Percentiles rank a stretch among this genome's conserved stretches.
These are phyloP conservation scores for Mycena indigotica DNA, from an alignment of 768 basidiomycete species.

Conservation along the genomic window DNA sequence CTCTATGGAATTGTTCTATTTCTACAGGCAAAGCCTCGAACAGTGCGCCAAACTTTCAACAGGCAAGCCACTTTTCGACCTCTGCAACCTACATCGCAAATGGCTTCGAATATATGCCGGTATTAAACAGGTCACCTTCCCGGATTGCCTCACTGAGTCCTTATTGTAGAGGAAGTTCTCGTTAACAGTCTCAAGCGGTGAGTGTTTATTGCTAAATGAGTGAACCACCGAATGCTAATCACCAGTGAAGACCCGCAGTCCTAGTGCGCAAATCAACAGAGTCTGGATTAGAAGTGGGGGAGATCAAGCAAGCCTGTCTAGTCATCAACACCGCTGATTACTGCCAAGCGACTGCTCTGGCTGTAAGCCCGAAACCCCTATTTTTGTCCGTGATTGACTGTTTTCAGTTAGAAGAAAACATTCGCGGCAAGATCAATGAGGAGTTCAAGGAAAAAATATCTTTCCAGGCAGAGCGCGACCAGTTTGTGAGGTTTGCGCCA, in stretches of 20 bases:
- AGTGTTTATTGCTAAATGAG: background rate
- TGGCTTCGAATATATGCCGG: conserved; percentile 95
- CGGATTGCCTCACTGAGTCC: conserved; percentile 1
- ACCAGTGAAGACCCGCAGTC: conserved; percentile 36
- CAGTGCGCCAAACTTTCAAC: conserved; percentile 91
- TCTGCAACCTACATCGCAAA: conserved; percentile 83
- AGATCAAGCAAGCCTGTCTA: conserved; percentile 83
- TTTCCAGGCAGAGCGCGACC: conserved; percentile 82
- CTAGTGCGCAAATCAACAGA: conserved; percentile 74
- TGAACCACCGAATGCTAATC: background rate
- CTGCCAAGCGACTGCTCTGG: conserved; percentile 87
- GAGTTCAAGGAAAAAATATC: conserved; percentile 79
- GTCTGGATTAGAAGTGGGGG: conserved; percentile 70
- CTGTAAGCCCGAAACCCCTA: too few relatives aligned
- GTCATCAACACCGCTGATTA: conserved; percentile 97
- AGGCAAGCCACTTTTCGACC: conserved; percentile 78
- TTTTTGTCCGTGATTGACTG: too few relatives aligned
- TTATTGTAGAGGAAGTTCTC: conserved; percentile 87
- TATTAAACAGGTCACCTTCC: conserved; percentile 32
- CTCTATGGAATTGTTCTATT: conserved; percentile 96
- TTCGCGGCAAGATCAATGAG: conserved; percentile 77
- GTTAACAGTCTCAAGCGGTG: conserved; percentile 73
- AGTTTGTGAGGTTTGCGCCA: conserved; percentile 76
- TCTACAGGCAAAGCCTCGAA: conserved; percentile 93
- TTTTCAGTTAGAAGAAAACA: conserved; percentile 85